Conservation (phyloP, 352 stramenopile species). For the Phytopythium aichiense region DNA sequence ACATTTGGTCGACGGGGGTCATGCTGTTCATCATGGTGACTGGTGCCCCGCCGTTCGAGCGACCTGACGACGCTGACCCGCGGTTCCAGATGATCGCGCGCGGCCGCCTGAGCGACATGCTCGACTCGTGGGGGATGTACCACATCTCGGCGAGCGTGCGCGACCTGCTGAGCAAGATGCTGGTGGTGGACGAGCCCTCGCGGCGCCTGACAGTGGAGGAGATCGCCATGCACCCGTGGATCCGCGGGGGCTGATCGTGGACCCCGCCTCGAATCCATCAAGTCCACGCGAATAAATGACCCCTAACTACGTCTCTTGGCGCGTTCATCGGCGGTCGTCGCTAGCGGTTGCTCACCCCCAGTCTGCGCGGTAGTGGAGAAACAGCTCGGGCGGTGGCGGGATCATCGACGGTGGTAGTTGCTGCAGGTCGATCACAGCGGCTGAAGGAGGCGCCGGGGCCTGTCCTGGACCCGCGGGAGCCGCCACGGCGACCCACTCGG, state of each 20-base stretch:
- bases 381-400: conserved; percentile 44
- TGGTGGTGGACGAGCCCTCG: conserved; percentile 77
- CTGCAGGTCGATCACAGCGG: conserved; percentile 8
- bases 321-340: not conserved
- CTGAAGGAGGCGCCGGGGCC: not conserved
- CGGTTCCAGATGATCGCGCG: conserved; percentile 85
- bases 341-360: conserved; percentile 43
- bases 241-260: conserved; percentile 49
- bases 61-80: conserved; percentile 71
- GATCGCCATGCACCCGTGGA: conserved; percentile 81
- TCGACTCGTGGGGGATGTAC: conserved; percentile 85
- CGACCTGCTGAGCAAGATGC: conserved; percentile 74
- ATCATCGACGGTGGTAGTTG: conserved; percentile 73
- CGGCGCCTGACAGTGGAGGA: conserved; percentile 74
- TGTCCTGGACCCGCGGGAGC: not conserved
- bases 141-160: conserved; percentile 69
- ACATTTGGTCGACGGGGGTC: conserved; percentile 93
- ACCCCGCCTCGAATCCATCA: conserved; percentile 13
- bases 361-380: conserved; percentile 38
- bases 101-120: conserved; percentile 77
- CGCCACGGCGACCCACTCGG: not conserved
- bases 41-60: conserved; percentile 89
- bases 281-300: conserved; percentile 5
- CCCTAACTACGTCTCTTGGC: not conserved
- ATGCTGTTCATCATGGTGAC: conserved; percentile 96